Conservation (phyloP, 345 rosid species). For the Arabidopsis arenosa region DNA sequence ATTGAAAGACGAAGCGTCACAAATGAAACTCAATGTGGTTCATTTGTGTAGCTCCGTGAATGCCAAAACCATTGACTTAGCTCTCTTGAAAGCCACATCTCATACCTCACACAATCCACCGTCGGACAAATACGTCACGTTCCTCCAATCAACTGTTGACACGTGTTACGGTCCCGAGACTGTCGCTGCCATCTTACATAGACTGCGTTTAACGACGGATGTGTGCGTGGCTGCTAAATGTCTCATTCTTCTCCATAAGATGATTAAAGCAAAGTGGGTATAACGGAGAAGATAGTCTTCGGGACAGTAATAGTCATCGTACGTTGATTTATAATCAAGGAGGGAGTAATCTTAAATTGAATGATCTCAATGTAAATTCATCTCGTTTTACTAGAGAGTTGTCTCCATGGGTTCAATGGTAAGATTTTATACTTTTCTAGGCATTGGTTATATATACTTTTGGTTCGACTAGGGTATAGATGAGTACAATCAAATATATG, state of each 20-base stretch:
- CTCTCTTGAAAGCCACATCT: constrained; percentile 40
- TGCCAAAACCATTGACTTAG: constrained; percentile 29
- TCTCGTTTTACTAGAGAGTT: constrained; percentile 32
- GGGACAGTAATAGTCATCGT: constrained; percentile 23
- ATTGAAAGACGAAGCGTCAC: constrained; percentile 31
- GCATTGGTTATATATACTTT: neutral
- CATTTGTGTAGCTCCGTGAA: constrained; percentile 34
- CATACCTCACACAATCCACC: constrained; percentile 37
- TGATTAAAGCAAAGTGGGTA: constrained; percentile 14
- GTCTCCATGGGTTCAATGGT: constrained; percentile 38
- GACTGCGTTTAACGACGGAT: constrained; percentile 26
- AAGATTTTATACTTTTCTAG: neutral
- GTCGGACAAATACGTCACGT: constrained; percentile 16
- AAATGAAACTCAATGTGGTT: constrained; percentile 37
- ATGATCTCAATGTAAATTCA: constrained; percentile 28
- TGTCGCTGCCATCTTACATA: constrained; percentile 5
- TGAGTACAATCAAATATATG: too few species aligned
- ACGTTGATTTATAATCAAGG: constrained; percentile 19
- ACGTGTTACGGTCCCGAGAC: constrained; percentile 29
- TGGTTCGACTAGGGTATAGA: too few species aligned
- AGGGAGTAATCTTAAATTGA: constrained; percentile 21
- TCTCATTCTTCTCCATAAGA: constrained; percentile 35
- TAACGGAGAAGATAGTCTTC: neutral
- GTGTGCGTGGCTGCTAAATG: constrained; percentile 37
- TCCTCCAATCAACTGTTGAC: constrained; percentile 12